Conservation (phyloP, 1,139 yeast species). For the Hanseniaspora uvarum region DNA sequence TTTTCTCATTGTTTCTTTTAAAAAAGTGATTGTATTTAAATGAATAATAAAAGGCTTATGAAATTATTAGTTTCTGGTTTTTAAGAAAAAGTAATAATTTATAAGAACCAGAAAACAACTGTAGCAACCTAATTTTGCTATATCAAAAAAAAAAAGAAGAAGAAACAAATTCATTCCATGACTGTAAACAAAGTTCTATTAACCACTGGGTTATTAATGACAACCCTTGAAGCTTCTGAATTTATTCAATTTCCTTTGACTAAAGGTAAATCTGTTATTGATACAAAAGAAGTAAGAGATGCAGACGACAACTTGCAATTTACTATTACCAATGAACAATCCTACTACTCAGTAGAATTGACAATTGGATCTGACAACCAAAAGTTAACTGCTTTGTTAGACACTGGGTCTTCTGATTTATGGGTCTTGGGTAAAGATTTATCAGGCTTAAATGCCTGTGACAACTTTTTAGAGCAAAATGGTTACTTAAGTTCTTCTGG, state of each 20-base stretch:
- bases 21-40: neutral
- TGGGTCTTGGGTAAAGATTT: conserved; percentile 38
- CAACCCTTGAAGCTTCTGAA: conserved; percentile 3
- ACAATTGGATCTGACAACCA: conserved; percentile 46
- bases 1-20: too few relatives aligned
- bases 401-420: conserved; percentile 60
- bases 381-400: conserved; percentile 42
- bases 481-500: conserved; percentile 1
- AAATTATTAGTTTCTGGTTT: neutral
- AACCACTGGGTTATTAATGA: conserved; percentile 7
- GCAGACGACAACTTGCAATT: conserved; percentile 32
- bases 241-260: conserved; percentile 1
- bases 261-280: conserved; percentile 1
- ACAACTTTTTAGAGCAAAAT: neutral
- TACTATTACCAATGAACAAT: conserved; percentile 33
- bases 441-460: conserved; percentile 1
- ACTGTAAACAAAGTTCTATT: neutral
- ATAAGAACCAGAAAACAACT: neutral
- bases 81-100: too few relatives aligned
- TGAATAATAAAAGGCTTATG: neutral
- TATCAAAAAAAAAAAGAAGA: neutral
- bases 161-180: neutral
- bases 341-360: conserved; percentile 42
- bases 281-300: conserved; percentile 19
- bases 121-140: too few relatives aligned